Conservation (phyloP, 1,139 yeast species). For the Meyerozyma elateridarum region DNA sequence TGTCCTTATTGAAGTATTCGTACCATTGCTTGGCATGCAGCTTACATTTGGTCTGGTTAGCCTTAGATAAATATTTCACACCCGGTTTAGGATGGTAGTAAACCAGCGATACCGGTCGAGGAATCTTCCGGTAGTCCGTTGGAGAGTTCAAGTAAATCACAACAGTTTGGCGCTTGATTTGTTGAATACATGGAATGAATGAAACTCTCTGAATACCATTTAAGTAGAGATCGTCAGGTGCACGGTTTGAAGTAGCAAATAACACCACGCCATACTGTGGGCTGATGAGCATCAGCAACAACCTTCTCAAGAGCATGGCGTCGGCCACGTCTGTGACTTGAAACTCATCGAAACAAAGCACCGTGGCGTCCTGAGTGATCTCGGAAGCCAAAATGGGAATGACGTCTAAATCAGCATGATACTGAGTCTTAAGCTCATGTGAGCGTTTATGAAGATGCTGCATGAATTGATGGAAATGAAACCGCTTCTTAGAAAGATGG, state of each 20-base stretch:
- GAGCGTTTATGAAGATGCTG: conserved; percentile 85
- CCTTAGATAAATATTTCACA: conserved; percentile 49
- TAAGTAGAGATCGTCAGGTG: conserved; percentile 87
- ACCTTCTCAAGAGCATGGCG: conserved; percentile 86
- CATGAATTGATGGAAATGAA: conserved; percentile 97
- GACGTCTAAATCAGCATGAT: conserved; percentile 68
- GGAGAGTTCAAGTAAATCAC: conserved; percentile 85
- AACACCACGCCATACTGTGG: conserved; percentile 77
- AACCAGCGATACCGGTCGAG: conserved; percentile 76
- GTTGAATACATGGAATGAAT: conserved; percentile 85
- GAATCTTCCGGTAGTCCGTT: conserved; percentile 87
- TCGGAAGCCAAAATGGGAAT: conserved; percentile 83
- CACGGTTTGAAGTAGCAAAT: conserved; percentile 92
- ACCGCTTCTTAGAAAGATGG: conserved; percentile 69
- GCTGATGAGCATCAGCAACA: conserved; percentile 57
- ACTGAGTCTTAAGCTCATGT: conserved; percentile 63
- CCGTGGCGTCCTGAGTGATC: conserved; percentile 68
- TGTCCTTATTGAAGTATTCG: conserved; percentile 61
- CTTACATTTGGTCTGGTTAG: conserved; percentile 44
- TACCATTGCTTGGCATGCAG: conserved; percentile 79
- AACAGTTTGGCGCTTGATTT: conserved; percentile 66
- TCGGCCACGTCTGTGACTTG: conserved; percentile 98
- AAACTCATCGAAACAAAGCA: conserved; percentile 91
- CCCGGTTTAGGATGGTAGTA: conserved; percentile 74
- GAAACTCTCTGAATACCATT: conserved; percentile 91